Percentiles rank a stretch among this genome's conserved stretches.
These are phyloP conservation scores for Zygosaccharomyces kombuchaensis DNA, from an alignment of 805 yeast genomes.

Conservation along the genomic window DNA sequence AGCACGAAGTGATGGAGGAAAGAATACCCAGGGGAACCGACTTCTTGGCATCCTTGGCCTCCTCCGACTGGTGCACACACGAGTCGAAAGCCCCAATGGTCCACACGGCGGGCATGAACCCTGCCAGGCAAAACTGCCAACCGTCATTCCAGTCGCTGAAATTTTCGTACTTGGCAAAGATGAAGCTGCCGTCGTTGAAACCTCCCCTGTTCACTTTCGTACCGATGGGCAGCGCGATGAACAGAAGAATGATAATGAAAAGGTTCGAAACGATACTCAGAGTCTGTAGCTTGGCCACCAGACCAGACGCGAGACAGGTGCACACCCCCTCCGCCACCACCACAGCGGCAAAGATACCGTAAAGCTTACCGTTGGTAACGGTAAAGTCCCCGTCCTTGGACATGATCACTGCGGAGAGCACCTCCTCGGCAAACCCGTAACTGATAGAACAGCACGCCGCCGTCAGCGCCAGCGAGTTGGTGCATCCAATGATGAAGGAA, in stretches of 20 bases:
- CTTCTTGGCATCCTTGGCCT: slow-evolving; percentile 52
- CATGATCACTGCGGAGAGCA: slow-evolving; percentile 54
- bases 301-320: slow-evolving; percentile 53
- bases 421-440: slow-evolving; percentile 62
- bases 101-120: slow-evolving; percentile 69
- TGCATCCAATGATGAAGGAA: slow-evolving; percentile 60
- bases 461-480: slow-evolving; percentile 62
- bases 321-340: slow-evolving; percentile 47
- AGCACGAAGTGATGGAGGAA: slow-evolving; percentile 54
- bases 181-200: slow-evolving; percentile 48
- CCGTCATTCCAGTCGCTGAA: slow-evolving; percentile 55
- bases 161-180: slow-evolving; percentile 52
- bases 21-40: slow-evolving; percentile 65
- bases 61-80: slow-evolving; percentile 70
- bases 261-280: slow-evolving; percentile 53
- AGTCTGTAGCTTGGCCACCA: slow-evolving; percentile 56
- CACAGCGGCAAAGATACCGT: slow-evolving; percentile 65
- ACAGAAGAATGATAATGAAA: slow-evolving; percentile 47
- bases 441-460: slow-evolving; percentile 65
- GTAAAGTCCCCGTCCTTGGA: slow-evolving; percentile 51
- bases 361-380: slow-evolving; percentile 49
- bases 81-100: slow-evolving; percentile 72
- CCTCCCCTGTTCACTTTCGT: slow-evolving; percentile 36
- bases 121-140: slow-evolving; percentile 48
- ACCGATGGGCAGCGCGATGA: slow-evolving; percentile 66